A percentile compares a stretch with the other conserved stretches of the same genome.
Conservation (phyloP, 768 basidiomycete species). For the Boletus coccyginus region DNA sequence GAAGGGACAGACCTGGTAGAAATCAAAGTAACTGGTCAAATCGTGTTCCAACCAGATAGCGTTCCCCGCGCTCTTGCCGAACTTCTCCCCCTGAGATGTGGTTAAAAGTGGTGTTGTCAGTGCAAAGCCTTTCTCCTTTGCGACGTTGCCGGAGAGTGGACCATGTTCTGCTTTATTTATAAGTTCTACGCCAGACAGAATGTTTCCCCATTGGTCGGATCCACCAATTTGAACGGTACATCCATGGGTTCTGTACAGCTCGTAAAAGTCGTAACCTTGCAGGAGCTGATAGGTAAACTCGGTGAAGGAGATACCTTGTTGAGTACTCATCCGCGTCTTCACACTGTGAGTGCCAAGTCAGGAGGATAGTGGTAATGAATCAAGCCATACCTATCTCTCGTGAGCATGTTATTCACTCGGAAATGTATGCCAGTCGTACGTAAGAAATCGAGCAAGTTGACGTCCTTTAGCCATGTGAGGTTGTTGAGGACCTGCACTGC, state of each 20-base stretch:
- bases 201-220: slow-evolving; percentile 99
- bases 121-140: slow-evolving; percentile 57
- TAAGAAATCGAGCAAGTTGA: slow-evolving; percentile 82
- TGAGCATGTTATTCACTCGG: slow-evolving; percentile 86
- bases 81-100: slow-evolving; percentile 87
- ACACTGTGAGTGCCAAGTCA: slow-evolving; percentile 51
- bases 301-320: slow-evolving; percentile 93
- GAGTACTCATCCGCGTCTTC: slow-evolving; percentile 70
- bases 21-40: slow-evolving; percentile 85
- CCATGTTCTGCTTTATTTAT: slow-evolving; percentile 52
- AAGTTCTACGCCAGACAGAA: slow-evolving; percentile 88
- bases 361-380: background rate
- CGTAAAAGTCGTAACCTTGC: slow-evolving; percentile 93
- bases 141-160: background rate
- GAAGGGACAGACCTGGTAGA: slow-evolving; percentile 75
- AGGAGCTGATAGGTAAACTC: slow-evolving; percentile 98
- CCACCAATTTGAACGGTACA: slow-evolving; percentile 93
- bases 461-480: slow-evolving; percentile 71
- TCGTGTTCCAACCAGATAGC: slow-evolving; percentile 84
- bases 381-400: slow-evolving; percentile 73
- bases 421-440: slow-evolving; percentile 75
- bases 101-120: slow-evolving; percentile 94
- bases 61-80: slow-evolving; percentile 96
- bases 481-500: slow-evolving; percentile 56
- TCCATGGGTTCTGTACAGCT: slow-evolving; percentile 57